Evolutionary conservation across 2,329 filamentous ascomycete genomes (phyloP), one percentile per base, ranked within the genome.

Genomic region (Fusarium nygamai): DNA sequence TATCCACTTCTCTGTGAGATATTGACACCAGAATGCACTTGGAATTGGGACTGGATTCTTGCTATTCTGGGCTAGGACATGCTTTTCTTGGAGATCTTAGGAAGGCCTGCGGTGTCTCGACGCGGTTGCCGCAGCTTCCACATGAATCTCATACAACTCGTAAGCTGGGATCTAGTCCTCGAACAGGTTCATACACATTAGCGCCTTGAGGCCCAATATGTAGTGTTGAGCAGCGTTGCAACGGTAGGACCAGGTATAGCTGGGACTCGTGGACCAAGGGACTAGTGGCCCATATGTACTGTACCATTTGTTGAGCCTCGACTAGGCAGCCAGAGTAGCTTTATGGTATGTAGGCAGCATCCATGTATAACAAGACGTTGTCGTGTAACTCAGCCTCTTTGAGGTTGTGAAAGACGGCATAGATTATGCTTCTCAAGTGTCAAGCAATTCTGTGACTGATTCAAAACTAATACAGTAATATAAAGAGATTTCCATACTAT

Each of bases 271-370:
- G 60, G 41, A 33, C 31, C 44, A 64, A 46, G 41, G 31, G 19
- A 59, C 33, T 36, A n/a, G 24, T 59, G 44, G 29, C n/a, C 56
- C 36, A 56, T 39, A 22, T 36, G 20, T 33, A 31, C 44, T n/a
- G 12, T 33, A 36, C 50, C 51, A 33, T n/a, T 36, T 46, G 59
- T 64, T 70, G 59, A 70, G 60, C 59, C 46, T 70, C 46, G 59
- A 65, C 51, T 69, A 48, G 51, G 38, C 38, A 39, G 44, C 36
- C 36, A 19, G 36, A 20, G 41, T 29, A 31, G 22, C 33, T 34
- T 22, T 17, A 38, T 38, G 24, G 31, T 36, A 41, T 19, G 48
- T 51, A 33, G 38, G 41, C n/a, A 44, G 41, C n/a, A 44, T 16
- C n/a, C 41, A 24, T 24, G 38, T 41, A 41, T 41, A 34, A 17